A percentile compares a stretch with the other conserved stretches of the same genome.
phyloP scores from a whole-genome alignment of 2,329 filamentous ascomycete species.

The Clarireedia sp. region DNA sequence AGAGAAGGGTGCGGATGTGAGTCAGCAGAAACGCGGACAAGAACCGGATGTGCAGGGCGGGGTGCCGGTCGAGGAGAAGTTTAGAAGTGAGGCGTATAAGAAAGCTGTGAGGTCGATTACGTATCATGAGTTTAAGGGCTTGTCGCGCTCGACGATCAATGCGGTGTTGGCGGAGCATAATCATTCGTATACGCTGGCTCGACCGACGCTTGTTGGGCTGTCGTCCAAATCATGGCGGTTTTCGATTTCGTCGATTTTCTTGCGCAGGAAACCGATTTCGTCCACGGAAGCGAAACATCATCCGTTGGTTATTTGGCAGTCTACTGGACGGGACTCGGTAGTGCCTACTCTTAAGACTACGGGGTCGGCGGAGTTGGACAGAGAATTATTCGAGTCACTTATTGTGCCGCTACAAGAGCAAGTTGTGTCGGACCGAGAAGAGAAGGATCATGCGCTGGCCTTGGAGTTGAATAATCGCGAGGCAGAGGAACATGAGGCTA shows the following conservation, averaged over 20 bases:
- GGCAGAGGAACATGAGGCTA: slow-evolving; percentile 47
- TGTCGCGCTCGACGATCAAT: slow-evolving; percentile 66
- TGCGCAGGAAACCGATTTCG: slow-evolving; percentile 51
- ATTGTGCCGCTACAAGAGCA: slow-evolving; percentile 44
- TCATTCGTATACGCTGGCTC: slow-evolving; percentile 66
- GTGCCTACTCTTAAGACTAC: slow-evolving; percentile 58
- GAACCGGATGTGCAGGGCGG: slow-evolving; percentile 1
- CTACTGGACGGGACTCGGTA: slow-evolving; percentile 46
- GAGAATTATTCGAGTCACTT: slow-evolving; percentile 51
- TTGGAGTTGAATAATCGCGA: slow-evolving; percentile 48
- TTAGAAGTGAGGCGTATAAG: slow-evolving; percentile 60
- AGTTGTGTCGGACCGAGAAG: slow-evolving; percentile 37
- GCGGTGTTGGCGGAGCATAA: slow-evolving; percentile 76
- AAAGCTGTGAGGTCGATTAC: slow-evolving; percentile 59
- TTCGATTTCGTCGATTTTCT: slow-evolving; percentile 62
- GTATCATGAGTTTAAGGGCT: slow-evolving; percentile 66
- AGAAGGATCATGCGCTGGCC: slow-evolving; percentile 46
- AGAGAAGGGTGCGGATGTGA: background rate
- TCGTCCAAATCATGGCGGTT: slow-evolving; percentile 72
- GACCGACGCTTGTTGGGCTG: slow-evolving; percentile 59
- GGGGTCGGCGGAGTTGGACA: slow-evolving; percentile 55
- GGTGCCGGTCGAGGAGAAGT: slow-evolving; percentile 55
- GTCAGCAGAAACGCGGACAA: too few relatives aligned
- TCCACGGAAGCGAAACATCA: slow-evolving; percentile 50
- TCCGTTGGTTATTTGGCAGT: slow-evolving; percentile 54